Conservation (phyloP, 441 rosid genomes). For the Jatropha podagrica region DNA sequence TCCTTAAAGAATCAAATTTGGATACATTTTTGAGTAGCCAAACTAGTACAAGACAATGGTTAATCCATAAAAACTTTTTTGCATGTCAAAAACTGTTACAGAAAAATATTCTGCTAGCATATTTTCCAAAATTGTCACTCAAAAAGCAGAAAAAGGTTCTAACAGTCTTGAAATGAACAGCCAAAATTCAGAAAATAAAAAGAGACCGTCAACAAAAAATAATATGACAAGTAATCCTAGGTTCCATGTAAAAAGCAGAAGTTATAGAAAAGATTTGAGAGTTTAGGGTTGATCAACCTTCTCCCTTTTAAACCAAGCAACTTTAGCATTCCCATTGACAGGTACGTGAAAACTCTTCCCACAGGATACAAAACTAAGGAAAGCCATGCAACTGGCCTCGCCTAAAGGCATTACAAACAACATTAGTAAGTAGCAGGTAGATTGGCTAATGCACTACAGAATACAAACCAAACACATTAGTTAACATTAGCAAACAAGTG, state of each 20-base stretch:
- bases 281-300: constrained; percentile 52
- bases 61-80: not conserved
- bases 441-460: constrained; percentile 17
- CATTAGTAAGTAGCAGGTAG: constrained; percentile 28
- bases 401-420: constrained; percentile 65
- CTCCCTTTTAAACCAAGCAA: constrained; percentile 91
- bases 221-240: not conserved
- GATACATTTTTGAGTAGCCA: not conserved
- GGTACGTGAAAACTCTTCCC: constrained; percentile 87
- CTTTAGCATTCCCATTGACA: constrained; percentile 98
- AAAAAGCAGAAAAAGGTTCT: not conserved
- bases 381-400: constrained; percentile 99
- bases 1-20: not conserved
- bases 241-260: constrained; percentile 8
- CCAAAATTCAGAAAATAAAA: not conserved
- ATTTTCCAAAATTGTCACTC: not conserved
- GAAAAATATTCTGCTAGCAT: not conserved
- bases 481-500: not conserved
- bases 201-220: not conserved
- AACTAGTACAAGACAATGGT: not conserved
- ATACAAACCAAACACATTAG: constrained; percentile 8
- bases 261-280: constrained; percentile 14
- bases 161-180: not conserved
- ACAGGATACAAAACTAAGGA: constrained; percentile 94
- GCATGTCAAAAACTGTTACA: not conserved